Evolutionary conservation across 2,329 filamentous ascomycete genomes (phyloP).

Genomic region (Colletotrichum aenigma): DNA sequence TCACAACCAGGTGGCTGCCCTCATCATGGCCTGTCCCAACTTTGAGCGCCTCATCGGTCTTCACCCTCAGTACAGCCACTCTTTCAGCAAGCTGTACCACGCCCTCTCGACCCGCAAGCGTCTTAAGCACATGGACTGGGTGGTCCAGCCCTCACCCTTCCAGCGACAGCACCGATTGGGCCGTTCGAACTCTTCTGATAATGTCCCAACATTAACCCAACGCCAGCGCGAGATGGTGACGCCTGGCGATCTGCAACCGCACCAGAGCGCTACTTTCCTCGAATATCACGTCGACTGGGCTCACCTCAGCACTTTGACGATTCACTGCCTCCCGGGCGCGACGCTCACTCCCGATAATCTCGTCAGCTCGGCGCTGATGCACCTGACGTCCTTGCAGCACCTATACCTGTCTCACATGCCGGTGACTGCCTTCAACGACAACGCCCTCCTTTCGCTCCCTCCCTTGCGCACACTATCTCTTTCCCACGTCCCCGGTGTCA

Average conservation of each 20-base stretch:
- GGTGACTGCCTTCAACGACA: slow-evolving; percentile 60
- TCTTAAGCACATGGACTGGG: slow-evolving; percentile 64
- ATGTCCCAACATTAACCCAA: neutral
- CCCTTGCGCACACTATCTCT: slow-evolving; percentile 59
- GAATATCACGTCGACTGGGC: slow-evolving; percentile 60
- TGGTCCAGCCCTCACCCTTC: slow-evolving; percentile 46
- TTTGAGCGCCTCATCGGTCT: slow-evolving; percentile 63
- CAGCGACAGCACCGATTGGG: slow-evolving; percentile 37
- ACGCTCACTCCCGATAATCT: slow-evolving; percentile 57
- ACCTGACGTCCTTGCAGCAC: slow-evolving; percentile 59
- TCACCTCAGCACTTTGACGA: slow-evolving; percentile 57
- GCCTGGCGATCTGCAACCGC: slow-evolving; percentile 43
- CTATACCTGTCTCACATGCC: slow-evolving; percentile 65
- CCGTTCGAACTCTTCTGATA: slow-evolving; percentile 21
- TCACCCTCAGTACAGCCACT: slow-evolving; percentile 58
- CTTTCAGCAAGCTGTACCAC: slow-evolving; percentile 61
- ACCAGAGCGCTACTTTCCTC: slow-evolving; percentile 50
- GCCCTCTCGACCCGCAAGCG: slow-evolving; percentile 61
- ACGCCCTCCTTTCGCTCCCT: slow-evolving; percentile 58
- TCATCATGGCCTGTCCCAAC: slow-evolving; percentile 70
- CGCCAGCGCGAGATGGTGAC: slow-evolving; percentile 20
- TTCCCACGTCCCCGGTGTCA: slow-evolving; percentile 59
- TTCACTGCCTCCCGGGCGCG: slow-evolving; percentile 63
- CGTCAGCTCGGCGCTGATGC: slow-evolving; percentile 52
- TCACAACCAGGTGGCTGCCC: slow-evolving; percentile 60